Evolutionary conservation across 2,329 filamentous ascomycete genomes (phyloP).

Genomic region (Diaporthe ilicicola): DNA sequence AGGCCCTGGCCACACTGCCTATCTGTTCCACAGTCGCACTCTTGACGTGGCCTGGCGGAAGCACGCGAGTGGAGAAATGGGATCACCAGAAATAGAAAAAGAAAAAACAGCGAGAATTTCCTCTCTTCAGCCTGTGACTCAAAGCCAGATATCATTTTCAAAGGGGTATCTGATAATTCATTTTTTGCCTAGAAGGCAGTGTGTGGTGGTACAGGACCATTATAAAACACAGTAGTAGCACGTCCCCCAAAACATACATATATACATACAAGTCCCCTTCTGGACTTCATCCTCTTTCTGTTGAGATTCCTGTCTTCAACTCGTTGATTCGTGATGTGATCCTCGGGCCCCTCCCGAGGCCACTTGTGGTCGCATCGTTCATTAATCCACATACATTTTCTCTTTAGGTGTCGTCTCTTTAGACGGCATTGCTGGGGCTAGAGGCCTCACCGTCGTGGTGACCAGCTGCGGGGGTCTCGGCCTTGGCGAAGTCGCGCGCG

Average conservation of each 20-base stretch:
- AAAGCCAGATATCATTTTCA: conserved; percentile 32
- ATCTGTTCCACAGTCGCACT: neutral
- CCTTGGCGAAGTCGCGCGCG: conserved; percentile 29
- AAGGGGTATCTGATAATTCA: conserved; percentile 33
- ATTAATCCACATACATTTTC: conserved; percentile 2
- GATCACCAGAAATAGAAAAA: neutral
- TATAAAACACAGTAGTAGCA: conserved; percentile 25
- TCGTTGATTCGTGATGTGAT: conserved; percentile 22
- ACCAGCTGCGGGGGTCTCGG: conserved; percentile 26
- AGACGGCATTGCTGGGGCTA: conserved; percentile 23
- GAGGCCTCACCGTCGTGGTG: conserved; percentile 26
- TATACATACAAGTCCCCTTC: conserved; percentile 17
- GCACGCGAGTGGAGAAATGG: neutral
- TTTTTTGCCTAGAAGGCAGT: conserved; percentile 30
- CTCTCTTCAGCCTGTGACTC: conserved; percentile 9
- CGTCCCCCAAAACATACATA: conserved; percentile 4
- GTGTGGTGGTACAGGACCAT: conserved; percentile 28
- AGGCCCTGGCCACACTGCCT: neutral
- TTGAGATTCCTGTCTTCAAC: neutral
- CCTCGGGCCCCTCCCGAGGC: neutral
- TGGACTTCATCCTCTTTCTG: conserved; percentile 10
- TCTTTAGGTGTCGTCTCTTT: neutral
- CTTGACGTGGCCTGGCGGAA: neutral
- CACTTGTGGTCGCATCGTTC: conserved; percentile 11
- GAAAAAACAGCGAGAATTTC: conserved; percentile 21